Percentiles rank a stretch among this genome's conserved stretches.
phyloP scores from a whole-genome alignment of 2,329 filamentous ascomycete genomes.

The Neofusicoccum cordaticola region DNA sequence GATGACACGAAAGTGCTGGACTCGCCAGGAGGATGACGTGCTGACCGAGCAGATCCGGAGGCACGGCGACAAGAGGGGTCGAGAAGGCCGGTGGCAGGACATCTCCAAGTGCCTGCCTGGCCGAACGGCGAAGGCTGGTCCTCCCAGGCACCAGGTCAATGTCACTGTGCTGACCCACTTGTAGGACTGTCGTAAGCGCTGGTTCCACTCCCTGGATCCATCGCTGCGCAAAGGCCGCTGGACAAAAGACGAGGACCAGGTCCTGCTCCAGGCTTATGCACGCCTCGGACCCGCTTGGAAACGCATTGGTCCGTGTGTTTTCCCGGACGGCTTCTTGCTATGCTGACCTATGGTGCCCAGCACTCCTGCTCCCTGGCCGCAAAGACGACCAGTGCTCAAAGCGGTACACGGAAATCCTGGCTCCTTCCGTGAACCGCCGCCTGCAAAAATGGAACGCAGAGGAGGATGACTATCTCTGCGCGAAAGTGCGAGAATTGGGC shows the following conservation, averaged over 20 bases:
- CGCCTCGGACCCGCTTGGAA: not conserved
- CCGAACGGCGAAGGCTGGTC: not conserved
- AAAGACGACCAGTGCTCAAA: not conserved
- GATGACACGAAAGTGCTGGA: no score
- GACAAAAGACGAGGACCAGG: not conserved
- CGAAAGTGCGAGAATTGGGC: not conserved
- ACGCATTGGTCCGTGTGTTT: not conserved
- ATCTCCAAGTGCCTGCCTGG: not conserved
- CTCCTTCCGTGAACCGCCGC: not conserved
- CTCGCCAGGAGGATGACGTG: no score
- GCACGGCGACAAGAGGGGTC: not conserved
- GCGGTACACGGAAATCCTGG: not conserved
- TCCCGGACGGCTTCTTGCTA: not conserved
- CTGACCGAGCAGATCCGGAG: no score
- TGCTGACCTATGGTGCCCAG: not conserved
- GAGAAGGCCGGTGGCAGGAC: not conserved
- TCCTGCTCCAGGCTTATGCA: not conserved
- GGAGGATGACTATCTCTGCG: not conserved
- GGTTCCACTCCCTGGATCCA: not conserved
- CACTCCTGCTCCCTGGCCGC: not conserved
- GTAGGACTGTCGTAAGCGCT: not conserved
- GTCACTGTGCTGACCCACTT: no score
- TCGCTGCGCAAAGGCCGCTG: not conserved
- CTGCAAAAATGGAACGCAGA: not conserved
- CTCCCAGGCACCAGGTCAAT: no score